A percentile compares a stretch with the other conserved stretches of the same genome.
Evolutionary conservation across 2,329 filamentous ascomycete genomes (phyloP).

Genomic region (Bipolaris oryzae): DNA sequence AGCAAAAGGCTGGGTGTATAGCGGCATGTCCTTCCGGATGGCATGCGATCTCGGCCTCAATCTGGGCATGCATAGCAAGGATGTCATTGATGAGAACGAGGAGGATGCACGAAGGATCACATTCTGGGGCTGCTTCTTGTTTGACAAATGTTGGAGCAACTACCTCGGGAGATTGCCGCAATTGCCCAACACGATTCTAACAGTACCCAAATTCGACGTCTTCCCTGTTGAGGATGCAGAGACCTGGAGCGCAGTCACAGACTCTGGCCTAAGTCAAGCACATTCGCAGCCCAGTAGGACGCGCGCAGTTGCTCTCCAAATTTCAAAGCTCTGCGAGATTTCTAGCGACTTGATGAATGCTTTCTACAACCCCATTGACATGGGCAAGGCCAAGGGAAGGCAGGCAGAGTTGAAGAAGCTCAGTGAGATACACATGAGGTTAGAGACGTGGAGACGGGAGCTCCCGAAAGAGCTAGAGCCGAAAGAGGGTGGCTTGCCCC

Average conservation of each 20-base stretch:
- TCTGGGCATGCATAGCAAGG: constrained; percentile 66
- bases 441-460: constrained; percentile 87
- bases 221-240: constrained; percentile 87
- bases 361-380: constrained; percentile 82
- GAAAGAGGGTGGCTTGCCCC: constrained; percentile 85
- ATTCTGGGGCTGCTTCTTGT: constrained; percentile 98
- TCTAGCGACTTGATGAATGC: constrained; percentile 86
- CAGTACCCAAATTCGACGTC: constrained; percentile 86
- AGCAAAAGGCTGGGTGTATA: constrained; percentile 97
- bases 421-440: constrained; percentile 84
- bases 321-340: constrained; percentile 86
- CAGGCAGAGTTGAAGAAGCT: constrained; percentile 88
- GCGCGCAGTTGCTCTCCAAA: constrained; percentile 72
- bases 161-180: constrained; percentile 92
- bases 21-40: constrained; percentile 98
- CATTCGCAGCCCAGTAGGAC: constrained; percentile 81
- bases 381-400: constrained; percentile 70
- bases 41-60: constrained; percentile 92
- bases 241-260: constrained; percentile 86
- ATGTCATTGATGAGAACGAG: constrained; percentile 75
- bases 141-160: constrained; percentile 99
- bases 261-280: constrained; percentile 75
- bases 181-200: constrained; percentile 77
- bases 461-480: constrained; percentile 87
- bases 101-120: constrained; percentile 89